Conservation (phyloP, 768 basidiomycete species). For the Infundibulicybe gibba region DNA sequence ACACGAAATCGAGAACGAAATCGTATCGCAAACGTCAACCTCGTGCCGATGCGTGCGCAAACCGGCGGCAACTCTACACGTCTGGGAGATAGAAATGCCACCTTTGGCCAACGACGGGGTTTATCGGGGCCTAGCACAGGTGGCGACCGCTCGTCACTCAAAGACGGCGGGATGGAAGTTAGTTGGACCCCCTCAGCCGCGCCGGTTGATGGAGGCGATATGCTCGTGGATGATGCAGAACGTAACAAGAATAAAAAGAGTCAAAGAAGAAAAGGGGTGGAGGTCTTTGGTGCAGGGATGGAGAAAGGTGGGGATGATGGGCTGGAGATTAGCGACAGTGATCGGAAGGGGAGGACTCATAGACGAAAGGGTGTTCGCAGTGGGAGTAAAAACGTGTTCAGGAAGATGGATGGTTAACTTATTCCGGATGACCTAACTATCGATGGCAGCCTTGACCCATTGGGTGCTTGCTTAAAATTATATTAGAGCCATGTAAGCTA, state of each 20-base stretch:
- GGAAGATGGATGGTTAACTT: conserved; percentile 25
- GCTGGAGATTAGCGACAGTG: conserved; percentile 54
- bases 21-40: conserved; percentile 50
- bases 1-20: conserved; percentile 36
- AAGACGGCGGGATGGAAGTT: conserved; percentile 77
- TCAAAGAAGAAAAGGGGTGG: conserved; percentile 56
- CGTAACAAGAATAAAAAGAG: conserved; percentile 17
- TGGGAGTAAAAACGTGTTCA: conserved; percentile 86
- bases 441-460: background rate
- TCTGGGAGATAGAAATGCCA: conserved; percentile 44
- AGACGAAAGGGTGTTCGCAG: conserved; percentile 79
- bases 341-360: conserved; percentile 74
- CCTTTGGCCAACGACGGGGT: conserved; percentile 69
- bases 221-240: conserved; percentile 17
- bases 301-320: conserved; percentile 68
- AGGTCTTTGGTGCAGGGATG: conserved; percentile 85
- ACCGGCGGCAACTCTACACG: conserved; percentile 20
- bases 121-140: conserved; percentile 14
- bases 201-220: conserved; percentile 29
- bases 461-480: background rate
- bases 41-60: conserved; percentile 61
- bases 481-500: background rate
- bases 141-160: conserved; percentile 14
- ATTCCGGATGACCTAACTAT: background rate
- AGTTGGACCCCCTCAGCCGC: conserved; percentile 69